Conservation (phyloP, 306 rosid species). For the Spatholobus suberectus region DNA sequence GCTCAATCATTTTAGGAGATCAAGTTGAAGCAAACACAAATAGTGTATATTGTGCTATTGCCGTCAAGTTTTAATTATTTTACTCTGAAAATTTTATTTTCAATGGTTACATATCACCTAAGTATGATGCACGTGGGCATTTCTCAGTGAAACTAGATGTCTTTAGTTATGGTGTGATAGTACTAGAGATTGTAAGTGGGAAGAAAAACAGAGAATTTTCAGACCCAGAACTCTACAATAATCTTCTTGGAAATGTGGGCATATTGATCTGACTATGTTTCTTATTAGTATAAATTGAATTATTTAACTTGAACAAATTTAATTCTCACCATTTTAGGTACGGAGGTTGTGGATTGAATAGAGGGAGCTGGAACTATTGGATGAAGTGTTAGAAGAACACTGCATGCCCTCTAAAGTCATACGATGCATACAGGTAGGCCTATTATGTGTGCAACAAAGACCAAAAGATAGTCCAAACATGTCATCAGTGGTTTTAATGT, state of each 20-base stretch:
- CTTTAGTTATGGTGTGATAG: slow-evolving; percentile 40
- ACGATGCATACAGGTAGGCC: not conserved
- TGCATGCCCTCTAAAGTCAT: not conserved
- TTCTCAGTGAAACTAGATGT: slow-evolving; percentile 42
- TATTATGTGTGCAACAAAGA: not conserved
- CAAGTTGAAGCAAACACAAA: not conserved
- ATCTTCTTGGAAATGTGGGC: not conserved
- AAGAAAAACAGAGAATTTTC: slow-evolving; percentile 1
- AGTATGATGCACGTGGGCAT: slow-evolving; percentile 29
- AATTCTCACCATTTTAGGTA: not conserved
- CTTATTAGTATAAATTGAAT: not conserved
- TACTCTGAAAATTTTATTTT: not conserved
- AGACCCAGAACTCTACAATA: not conserved
- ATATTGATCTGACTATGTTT: not conserved
- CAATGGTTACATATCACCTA: slow-evolving; percentile 49
- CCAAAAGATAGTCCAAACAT: not conserved
- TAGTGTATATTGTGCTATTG: not conserved
- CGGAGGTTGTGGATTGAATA: not conserved
- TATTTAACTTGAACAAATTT: not conserved
- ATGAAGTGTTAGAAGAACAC: not conserved
- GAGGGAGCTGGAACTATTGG: not conserved
- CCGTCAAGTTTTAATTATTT: not conserved
- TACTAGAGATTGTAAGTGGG: slow-evolving; percentile 40
- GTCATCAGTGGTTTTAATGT: not conserved
- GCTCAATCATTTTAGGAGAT: not conserved